Conservation (phyloP, 2,329 filamentous ascomycete species). For the Cytospora piceicola region DNA sequence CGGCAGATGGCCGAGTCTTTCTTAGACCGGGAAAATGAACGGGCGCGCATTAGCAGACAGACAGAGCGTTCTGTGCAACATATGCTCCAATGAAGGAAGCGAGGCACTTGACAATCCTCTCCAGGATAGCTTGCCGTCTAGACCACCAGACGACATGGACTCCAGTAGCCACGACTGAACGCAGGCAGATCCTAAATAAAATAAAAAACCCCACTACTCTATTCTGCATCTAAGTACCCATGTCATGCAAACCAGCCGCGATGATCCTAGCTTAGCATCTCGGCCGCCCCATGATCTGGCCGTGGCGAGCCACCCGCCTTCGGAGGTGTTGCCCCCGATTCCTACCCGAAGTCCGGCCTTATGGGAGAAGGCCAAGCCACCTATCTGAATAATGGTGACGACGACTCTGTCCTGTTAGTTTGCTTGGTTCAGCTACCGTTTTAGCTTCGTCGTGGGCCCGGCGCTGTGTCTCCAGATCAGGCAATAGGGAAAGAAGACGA, state of each 20-base stretch:
- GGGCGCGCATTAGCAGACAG: no score
- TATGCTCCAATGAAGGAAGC: no score
- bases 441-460: neutral
- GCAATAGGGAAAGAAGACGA: neutral
- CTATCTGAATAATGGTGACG: neutral
- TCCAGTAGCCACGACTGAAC: no score
- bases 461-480: neutral
- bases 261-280: neutral
- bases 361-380: slow-evolving; percentile 2
- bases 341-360: slow-evolving; percentile 13
- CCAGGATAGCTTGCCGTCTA: no score
- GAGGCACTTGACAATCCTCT: no score
- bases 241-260: neutral
- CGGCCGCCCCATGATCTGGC: slow-evolving; percentile 14
- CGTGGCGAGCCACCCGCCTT: slow-evolving; percentile 1
- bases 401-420: neutral
- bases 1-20: no score
- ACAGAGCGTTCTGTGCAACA: no score
- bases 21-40: no score
- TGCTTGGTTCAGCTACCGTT: neutral
- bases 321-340: slow-evolving; percentile 15
- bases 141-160: no score
- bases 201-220: no score
- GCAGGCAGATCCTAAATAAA: no score
- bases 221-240: neutral